Conservation (phyloP, 768 basidiomycete genomes). For the Pilatotrama ljubarskyi region DNA sequence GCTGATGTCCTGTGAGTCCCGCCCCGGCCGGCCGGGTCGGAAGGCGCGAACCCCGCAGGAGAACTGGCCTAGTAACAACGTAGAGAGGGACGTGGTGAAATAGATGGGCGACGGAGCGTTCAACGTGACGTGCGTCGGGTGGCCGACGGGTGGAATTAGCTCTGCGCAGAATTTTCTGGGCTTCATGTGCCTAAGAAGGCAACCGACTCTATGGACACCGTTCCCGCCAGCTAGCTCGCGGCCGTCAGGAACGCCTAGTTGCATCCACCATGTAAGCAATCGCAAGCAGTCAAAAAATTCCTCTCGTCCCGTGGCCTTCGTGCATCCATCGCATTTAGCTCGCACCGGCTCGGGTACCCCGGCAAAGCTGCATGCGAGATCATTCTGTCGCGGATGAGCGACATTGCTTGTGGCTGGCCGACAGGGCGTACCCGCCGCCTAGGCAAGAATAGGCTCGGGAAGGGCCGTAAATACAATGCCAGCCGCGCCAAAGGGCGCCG, state of each 20-base stretch:
- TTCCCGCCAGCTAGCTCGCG: neutral
- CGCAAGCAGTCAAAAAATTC: too few relatives aligned
- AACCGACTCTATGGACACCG: conserved; percentile 5
- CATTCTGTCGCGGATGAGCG: neutral
- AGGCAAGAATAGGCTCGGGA: neutral
- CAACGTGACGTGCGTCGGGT: conserved; percentile 1
- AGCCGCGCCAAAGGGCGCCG: neutral
- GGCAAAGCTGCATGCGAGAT: too few relatives aligned
- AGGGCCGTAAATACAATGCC: neutral
- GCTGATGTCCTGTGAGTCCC: conserved; percentile 1
- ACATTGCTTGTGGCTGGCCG: neutral
- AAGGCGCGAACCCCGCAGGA: neutral
- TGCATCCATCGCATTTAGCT: too few relatives aligned
- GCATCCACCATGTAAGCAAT: too few relatives aligned
- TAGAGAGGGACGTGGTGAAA: neutral
- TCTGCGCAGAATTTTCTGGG: conserved; percentile 3
- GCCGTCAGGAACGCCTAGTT: neutral
- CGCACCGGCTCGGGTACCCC: too few relatives aligned
- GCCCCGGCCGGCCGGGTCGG: neutral
- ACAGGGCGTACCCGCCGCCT: neutral
- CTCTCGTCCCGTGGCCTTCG: too few relatives aligned
- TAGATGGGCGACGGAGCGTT: neutral
- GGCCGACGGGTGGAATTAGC: conserved; percentile 9
- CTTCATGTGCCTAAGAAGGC: neutral
- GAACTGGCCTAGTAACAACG: neutral